Base-by-base conservation (phyloP, 176 grass and related monocot species). In the Oryza officinalis region DNA sequence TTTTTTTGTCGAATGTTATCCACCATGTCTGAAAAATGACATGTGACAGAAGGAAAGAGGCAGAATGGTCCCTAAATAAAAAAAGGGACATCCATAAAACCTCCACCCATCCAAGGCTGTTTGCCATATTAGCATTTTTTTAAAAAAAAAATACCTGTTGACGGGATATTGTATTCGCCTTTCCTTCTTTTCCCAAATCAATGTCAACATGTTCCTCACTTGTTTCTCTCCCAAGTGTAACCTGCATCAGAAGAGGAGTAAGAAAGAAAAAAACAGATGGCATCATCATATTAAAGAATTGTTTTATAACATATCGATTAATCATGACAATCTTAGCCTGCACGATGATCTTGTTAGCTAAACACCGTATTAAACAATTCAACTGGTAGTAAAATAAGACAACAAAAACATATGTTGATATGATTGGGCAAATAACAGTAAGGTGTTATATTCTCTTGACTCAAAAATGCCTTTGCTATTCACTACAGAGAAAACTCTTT, bases 101-200 rank as follows among this genome's bases (percentile, higher is more conserved):
- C 65, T 81, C 41, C 40, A 68, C 27, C 25, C 60, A 72, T 77
- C 41, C 3, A 83, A 43, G 37, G 10, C 25, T 78, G 17, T 70
- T 33, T 75, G 37, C 20, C 52, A 57, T 57, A 22, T 57, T 57
- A 57, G 23, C 35, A 81, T 47, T 54, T 86, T 32, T 86, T 6
- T 0, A 1, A 76, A 60, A 80, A 77, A 59, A 60, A 23, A 23
- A 33, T 71, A 97, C 91, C 91, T 97, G 94, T 44, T 71, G 81
- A 13, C 87, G 88, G 25, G 94, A 97, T 83, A 93, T 90, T 86
- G 89, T 97, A 69, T 91, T 93, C 27, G 87, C 84, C 27, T 43
- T 88, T 10, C 94, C 91, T 91, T 97, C 94, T 86, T 90, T 91
- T 86, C 86, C 82, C 87, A 97, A 93, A 76, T 97, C 84, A 35